Evolutionary conservation across 2,329 filamentous ascomycete genomes (phyloP), one percentile per base, ranked within the genome.

Genomic region (Exophiala sp.): DNA sequence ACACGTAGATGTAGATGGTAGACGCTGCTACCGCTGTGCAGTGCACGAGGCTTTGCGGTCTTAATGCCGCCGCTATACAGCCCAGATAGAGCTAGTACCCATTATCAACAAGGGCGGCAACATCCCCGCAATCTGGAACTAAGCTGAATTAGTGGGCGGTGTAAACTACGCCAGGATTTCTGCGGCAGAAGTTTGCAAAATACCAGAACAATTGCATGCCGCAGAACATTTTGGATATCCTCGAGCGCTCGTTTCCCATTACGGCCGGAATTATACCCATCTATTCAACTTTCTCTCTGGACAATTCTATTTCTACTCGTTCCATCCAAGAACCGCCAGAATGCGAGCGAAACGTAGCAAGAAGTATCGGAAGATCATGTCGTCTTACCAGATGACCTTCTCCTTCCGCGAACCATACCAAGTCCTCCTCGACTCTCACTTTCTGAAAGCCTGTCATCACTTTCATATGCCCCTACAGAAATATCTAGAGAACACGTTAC

Each of bases 331-430:
- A 10, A 43, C 63, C 63, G 66, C 59, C 67, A 77, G 62, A 42
- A 86, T 85, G 80, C 76, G 81, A 63, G 82, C 81, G 46, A 87
- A 86, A 70, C 75, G 80, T 53, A 77, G 74, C 35, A 84, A 86
- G 69, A 82, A 85, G 62, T 89, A 88, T 68, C 81, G 83, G 65
- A 96, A 96, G 81, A 82, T 96, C 64, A 94, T 98, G 83, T 84
- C 88, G 70, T 85, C 91, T 65, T 95, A 90, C 77, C 82, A 83
- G 65, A 78, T 91, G 67, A 83, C 82, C 53, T 96, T 95, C 66
- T 85, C 86, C 53, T 96, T 96, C 68, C 87, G 90, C 60, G 86
- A 93, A 70, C 89, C 93, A 9, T 97, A 96, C 71, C 93, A 97
- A 72, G 84, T 95, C 44, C 74, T 95, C 37, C 82, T 96, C 54